Percentiles rank a stretch among this genome's conserved stretches.
Evolutionary conservation across 2,329 filamentous ascomycete genomes (phyloP).

Genomic region (Arthrobotrys sinensis): DNA sequence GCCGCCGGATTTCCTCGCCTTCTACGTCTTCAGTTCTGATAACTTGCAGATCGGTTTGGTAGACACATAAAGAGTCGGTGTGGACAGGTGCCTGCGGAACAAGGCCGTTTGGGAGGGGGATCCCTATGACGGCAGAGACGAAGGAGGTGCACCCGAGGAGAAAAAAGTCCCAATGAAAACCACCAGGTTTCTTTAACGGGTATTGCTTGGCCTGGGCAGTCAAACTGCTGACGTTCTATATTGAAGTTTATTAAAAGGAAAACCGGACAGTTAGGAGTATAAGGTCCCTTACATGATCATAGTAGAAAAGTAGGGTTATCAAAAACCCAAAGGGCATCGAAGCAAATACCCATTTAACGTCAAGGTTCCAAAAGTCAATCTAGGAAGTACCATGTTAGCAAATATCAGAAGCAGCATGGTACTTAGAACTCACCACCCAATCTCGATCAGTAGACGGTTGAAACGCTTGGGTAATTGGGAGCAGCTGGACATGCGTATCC

Average conservation of each 20-base stretch:
- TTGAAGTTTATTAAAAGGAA: background rate
- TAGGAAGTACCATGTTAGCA: constrained; percentile 71
- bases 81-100: constrained; percentile 89
- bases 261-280: background rate
- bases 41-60: constrained; percentile 72
- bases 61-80: constrained; percentile 83
- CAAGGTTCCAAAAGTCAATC: constrained; percentile 72
- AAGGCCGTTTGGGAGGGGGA: constrained; percentile 86
- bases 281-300: constrained; percentile 70
- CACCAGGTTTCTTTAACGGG: constrained; percentile 83
- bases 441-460: constrained; percentile 80
- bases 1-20: constrained; percentile 70
- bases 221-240: constrained; percentile 70
- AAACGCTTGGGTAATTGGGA: constrained; percentile 84
- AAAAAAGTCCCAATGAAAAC: constrained; percentile 89
- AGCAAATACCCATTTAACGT: constrained; percentile 72
- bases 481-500: constrained; percentile 77
- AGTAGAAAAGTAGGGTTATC: constrained; percentile 73
- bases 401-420: constrained; percentile 68
- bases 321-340: constrained; percentile 72
- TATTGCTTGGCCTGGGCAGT: constrained; percentile 81
- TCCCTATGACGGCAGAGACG: constrained; percentile 80
- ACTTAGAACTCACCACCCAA: constrained; percentile 65
- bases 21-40: constrained; percentile 71
- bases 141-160: constrained; percentile 84